Evolutionary conservation across 257 asterid genomes (phyloP).

Genomic region (Schizonepeta tenuifolia): DNA sequence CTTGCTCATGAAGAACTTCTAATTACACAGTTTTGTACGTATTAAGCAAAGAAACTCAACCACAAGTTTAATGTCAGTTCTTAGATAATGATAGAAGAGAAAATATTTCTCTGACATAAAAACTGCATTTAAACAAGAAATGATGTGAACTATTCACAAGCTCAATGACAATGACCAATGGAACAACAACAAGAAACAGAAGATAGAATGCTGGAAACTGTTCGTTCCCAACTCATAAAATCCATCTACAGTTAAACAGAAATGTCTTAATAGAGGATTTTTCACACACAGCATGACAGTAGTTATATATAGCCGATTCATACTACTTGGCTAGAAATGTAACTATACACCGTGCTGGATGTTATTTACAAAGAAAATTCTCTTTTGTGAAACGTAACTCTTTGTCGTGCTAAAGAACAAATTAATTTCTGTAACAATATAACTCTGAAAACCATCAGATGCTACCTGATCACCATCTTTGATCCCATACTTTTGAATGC

Average conservation of each 20-base stretch:
- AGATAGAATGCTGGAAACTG: background rate
- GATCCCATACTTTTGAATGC: slow-evolving; percentile 50
- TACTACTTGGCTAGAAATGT: background rate
- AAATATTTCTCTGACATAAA: background rate
- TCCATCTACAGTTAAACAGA: background rate
- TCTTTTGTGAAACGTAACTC: background rate
- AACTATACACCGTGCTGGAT: background rate
- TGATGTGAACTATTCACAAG: background rate
- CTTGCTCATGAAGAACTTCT: background rate
- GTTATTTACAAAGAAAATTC: background rate
- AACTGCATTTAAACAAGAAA: background rate
- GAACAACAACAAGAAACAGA: background rate
- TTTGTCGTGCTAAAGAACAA: background rate
- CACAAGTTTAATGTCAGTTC: background rate
- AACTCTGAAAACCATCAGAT: background rate
- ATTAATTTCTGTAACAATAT: background rate
- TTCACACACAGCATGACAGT: background rate
- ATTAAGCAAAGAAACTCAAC: background rate
- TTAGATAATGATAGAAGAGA: background rate
- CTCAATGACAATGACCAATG: background rate
- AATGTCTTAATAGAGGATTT: background rate
- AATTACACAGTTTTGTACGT: background rate
- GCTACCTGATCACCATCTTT: slow-evolving; percentile 68
- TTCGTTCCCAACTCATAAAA: background rate
- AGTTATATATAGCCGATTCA: background rate